phyloP scores from a whole-genome alignment of 805 yeast genomes.

The Candida anglica region DNA sequence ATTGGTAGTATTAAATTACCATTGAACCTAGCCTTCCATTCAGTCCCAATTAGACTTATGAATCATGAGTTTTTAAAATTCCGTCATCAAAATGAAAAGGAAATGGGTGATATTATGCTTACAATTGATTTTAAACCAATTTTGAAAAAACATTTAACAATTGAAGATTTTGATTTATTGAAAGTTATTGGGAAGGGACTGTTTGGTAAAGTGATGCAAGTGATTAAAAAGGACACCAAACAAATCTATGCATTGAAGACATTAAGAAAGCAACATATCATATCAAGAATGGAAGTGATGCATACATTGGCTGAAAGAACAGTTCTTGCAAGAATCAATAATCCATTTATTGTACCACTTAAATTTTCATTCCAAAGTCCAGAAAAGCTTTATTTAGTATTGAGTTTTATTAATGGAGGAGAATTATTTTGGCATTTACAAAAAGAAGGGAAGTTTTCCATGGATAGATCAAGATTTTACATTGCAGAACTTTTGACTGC shows the following conservation, averaged over 20 bases:
- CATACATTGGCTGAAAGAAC: slow-evolving; percentile 97
- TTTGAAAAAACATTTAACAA: slow-evolving; percentile 62
- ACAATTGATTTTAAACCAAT: slow-evolving; percentile 67
- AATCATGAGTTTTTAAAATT: slow-evolving; percentile 51
- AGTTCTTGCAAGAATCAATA: slow-evolving; percentile 86
- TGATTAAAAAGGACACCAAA: slow-evolving; percentile 89
- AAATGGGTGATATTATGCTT: slow-evolving; percentile 52
- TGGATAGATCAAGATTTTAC: slow-evolving; percentile 88
- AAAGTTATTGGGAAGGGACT: slow-evolving; percentile 98
- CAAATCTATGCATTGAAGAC: slow-evolving; percentile 94
- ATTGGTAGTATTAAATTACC: slow-evolving; percentile 69
- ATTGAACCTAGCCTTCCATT: slow-evolving; percentile 50
- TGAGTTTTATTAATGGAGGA: slow-evolving; percentile 95
- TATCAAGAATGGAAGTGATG: slow-evolving; percentile 89
- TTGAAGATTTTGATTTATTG: slow-evolving; percentile 88
- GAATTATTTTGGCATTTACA: slow-evolving; percentile 93
- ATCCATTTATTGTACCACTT: slow-evolving; percentile 94
- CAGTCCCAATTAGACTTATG: slow-evolving; percentile 50
- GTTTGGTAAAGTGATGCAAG: slow-evolving; percentile 99
- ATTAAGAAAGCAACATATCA: slow-evolving; percentile 89
- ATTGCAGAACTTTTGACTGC: slow-evolving; percentile 94
- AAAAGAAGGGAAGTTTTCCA: slow-evolving; percentile 81
- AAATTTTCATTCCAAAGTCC: slow-evolving; percentile 96
- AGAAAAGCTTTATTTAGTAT: slow-evolving; percentile 86
- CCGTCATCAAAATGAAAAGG: slow-evolving; percentile 28